A percentile compares a stretch with the other conserved stretches of the same genome.
These are phyloP conservation scores for Fusarium setosum DNA, from an alignment of 2,329 filamentous ascomycete genomes.

Conservation along the genomic window DNA sequence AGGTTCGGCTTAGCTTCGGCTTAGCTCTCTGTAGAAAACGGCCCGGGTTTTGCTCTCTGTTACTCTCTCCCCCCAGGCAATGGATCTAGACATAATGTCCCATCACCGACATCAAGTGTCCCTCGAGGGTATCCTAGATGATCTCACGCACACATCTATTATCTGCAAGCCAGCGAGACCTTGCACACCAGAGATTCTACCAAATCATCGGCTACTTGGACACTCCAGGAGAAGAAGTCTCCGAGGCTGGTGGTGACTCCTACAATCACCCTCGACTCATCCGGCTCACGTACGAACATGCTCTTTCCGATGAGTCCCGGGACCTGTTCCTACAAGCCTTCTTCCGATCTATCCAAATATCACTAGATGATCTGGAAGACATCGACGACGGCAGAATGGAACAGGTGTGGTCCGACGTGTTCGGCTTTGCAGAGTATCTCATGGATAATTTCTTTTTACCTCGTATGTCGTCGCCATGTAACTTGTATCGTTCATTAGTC, in stretches of 20 bases:
- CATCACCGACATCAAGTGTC: not conserved
- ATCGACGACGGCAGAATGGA: not conserved
- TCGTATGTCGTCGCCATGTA: no score
- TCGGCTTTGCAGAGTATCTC: not conserved
- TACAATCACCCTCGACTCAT: not conserved
- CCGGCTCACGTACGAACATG: not conserved
- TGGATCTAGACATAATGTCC: no score
- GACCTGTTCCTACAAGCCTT: not conserved
- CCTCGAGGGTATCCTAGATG: not conserved
- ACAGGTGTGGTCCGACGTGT: not conserved
- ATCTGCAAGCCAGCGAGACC: not conserved
- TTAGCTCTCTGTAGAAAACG: no score
- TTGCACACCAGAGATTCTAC: not conserved
- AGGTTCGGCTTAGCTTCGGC: no score
- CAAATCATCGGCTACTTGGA: not conserved
- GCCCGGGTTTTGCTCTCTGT: no score
- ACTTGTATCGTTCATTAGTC: conserved; percentile 34
- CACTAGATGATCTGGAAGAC: not conserved
- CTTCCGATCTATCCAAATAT: not conserved
- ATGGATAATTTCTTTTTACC: not conserved
- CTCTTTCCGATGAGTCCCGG: not conserved
- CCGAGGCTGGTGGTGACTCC: not conserved
- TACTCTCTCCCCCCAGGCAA: no score
- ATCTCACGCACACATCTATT: not conserved
- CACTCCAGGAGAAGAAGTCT: not conserved